Evolutionary conservation across 345 rosid species (phyloP).

Genomic region (Corchorus capsularis): DNA sequence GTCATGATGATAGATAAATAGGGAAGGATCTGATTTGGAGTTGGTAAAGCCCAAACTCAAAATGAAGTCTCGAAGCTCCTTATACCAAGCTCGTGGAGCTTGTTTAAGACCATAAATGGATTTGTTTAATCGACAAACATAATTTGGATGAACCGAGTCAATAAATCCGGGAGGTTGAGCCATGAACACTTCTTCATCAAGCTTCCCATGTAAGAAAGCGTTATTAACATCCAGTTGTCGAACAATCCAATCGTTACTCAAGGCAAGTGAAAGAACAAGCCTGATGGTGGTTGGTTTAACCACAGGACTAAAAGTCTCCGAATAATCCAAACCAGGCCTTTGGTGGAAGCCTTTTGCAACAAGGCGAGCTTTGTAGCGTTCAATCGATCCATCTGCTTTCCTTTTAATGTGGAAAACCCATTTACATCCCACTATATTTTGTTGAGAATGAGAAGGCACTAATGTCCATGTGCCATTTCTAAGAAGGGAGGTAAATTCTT

Average conservation of each 20-base stretch:
- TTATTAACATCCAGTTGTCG: too few species aligned
- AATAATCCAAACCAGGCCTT: too few species aligned
- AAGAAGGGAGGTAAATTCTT: background rate
- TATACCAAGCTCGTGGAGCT: background rate
- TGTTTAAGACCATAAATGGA: conserved; percentile 12
- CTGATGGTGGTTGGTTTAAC: background rate
- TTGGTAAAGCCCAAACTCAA: background rate
- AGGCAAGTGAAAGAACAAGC: background rate
- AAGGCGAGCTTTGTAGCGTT: too few species aligned
- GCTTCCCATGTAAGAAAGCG: too few species aligned
- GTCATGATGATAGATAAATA: background rate
- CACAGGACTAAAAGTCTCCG: background rate
- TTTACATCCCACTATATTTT: too few species aligned
- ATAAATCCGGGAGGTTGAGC: background rate
- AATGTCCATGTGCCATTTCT: background rate
- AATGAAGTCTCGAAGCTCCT: background rate
- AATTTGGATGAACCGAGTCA: background rate
- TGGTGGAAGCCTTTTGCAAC: too few species aligned
- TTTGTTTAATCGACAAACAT: background rate
- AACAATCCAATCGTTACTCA: too few species aligned
- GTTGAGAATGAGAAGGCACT: too few species aligned
- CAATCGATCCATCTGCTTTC: too few species aligned
- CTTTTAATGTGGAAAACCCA: too few species aligned
- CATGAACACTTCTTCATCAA: too few species aligned
- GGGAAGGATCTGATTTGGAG: background rate